These are phyloP conservation scores for Lycium barbarum DNA, from an alignment of 257 asterid species.

Conservation along the genomic window DNA sequence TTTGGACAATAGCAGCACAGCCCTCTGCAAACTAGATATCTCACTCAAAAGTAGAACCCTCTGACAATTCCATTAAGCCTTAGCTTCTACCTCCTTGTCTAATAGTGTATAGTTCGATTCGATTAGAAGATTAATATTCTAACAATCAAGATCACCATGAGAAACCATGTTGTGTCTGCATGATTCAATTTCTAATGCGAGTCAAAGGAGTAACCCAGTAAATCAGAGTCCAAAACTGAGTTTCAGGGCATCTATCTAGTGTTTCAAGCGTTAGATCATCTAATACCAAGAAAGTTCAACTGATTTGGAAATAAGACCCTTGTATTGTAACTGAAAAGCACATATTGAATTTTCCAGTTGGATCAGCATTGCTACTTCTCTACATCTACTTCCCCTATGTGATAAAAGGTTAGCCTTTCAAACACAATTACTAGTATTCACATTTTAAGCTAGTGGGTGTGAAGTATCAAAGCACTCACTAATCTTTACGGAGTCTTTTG, in stretches of 20 bases:
- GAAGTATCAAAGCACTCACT: conserved; percentile 4
- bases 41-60: not conserved
- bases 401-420: conserved; percentile 16
- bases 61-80: not conserved
- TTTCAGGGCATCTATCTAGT: not conserved
- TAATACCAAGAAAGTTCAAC: not conserved
- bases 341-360: not conserved
- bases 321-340: not conserved
- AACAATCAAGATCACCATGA: not conserved
- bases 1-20: not conserved
- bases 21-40: not conserved
- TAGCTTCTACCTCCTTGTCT: conserved; percentile 14
- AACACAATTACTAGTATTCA: not conserved
- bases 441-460: not conserved
- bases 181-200: conserved; percentile 25
- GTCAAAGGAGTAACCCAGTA: not conserved
- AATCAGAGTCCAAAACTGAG: not conserved
- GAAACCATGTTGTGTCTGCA: not conserved
- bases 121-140: not conserved
- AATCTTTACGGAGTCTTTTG: no score
- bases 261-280: not conserved
- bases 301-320: not conserved
- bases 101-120: not conserved
- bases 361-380: conserved; percentile 11
- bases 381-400: not conserved